phyloP scores from a whole-genome alignment of 2,329 filamentous ascomycete species.

The Calcarisporium arbuscula region DNA sequence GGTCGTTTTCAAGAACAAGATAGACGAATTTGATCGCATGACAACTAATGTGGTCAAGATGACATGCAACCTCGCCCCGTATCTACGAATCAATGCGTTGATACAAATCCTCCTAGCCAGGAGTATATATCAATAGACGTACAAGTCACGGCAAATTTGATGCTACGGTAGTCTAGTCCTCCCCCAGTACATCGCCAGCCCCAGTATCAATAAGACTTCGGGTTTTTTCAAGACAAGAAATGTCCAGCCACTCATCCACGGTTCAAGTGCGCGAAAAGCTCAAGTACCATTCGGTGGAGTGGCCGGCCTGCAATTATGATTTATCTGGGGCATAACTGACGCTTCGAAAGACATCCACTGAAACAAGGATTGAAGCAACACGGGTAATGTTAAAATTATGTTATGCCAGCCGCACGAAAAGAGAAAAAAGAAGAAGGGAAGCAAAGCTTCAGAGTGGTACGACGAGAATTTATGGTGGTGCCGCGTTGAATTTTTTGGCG shows the following conservation, averaged over 20 bases:
- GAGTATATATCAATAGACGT: too few relatives aligned
- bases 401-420: constrained; percentile 77
- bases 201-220: too few relatives aligned
- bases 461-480: constrained; percentile 22
- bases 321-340: constrained; percentile 75
- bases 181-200: too few relatives aligned
- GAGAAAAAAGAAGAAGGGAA: constrained; percentile 33
- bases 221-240: constrained; percentile 9
- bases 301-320: constrained; percentile 70
- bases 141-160: too few relatives aligned
- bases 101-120: too few relatives aligned
- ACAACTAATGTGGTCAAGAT: too few relatives aligned
- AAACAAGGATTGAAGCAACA: constrained; percentile 66
- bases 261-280: constrained; percentile 20
- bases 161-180: too few relatives aligned
- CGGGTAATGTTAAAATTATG: constrained; percentile 62
- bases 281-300: constrained; percentile 39
- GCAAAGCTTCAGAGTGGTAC: constrained; percentile 14
- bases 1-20: too few relatives aligned
- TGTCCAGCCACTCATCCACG: constrained; percentile 38
- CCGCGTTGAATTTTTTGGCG: constrained; percentile 2
- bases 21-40: too few relatives aligned
- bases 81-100: too few relatives aligned
- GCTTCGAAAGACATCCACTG: constrained; percentile 52
- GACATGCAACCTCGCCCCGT: too few relatives aligned